Base-by-base conservation (phyloP, 2,329 filamentous ascomycete genomes). In the Emmonsia crescens region DNA sequence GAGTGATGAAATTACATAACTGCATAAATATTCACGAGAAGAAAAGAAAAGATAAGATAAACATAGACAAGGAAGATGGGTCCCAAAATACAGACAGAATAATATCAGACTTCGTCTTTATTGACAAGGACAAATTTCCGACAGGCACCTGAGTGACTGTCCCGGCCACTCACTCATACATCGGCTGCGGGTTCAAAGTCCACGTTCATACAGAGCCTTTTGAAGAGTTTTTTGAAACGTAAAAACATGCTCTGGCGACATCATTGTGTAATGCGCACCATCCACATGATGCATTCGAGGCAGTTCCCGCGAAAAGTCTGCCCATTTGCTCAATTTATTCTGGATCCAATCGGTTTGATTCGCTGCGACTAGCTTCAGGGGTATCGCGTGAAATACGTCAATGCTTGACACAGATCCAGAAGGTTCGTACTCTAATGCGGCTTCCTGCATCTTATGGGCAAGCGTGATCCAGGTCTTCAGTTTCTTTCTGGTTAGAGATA, bases 401-500 rank as follows among this genome's bases (percentile, higher is more conserved):
- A 80, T 73, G 1, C 40, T 16, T 0, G 62, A 60, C 0, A 80
- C 73, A 0, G 29, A 61, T 0, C 77, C 77, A 0, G 21, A n/a
- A 1, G 78, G 78, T 56, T 80, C 75, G 64, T 80, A 81, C 19
- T 79, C 72, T 0, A 66, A 60, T 2, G 73, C 75, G 51, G 78
- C 74, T 52, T 66, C 69, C 63, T 77, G 75, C 54, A 79, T 60
- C 0, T 66, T 64, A 54, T 68, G 73, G 0, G 77, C 73, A 0
- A 80, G 57, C 2, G 65, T 66, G 14, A 64, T 61, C 56, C 77
- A 79, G 5, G 64, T 68, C 14, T 61, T 48, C 6, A 78, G 61
- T 3, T 62, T 66, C 8, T 66, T 57, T 24, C 63, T 60, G 24
- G 64, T 65, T 10, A 77, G 61, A 9, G 67, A 72, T 31, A 77